Percentiles rank a stretch among this genome's conserved stretches.
phyloP scores from a whole-genome alignment of 2,329 filamentous ascomycete genomes.

The Orbilia oligospora region DNA sequence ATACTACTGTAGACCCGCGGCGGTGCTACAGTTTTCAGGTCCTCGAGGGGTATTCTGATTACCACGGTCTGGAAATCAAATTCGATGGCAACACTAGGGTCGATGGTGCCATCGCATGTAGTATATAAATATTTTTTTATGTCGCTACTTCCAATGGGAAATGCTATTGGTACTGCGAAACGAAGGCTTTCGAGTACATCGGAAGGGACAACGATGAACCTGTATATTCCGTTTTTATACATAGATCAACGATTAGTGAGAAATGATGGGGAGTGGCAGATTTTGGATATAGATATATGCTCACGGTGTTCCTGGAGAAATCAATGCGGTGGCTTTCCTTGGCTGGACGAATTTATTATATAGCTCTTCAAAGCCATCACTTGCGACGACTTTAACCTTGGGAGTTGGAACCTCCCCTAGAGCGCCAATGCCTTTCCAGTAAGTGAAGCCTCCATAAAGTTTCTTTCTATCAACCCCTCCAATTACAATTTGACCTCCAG shows the following conservation, averaged over 20 bases:
- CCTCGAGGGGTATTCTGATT: conserved; percentile 13
- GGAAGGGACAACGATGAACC: not conserved
- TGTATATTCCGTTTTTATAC: not conserved
- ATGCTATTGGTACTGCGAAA: not conserved
- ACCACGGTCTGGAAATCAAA: not conserved
- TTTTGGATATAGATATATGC: not conserved
- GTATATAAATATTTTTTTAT: not conserved
- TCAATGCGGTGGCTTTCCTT: not conserved
- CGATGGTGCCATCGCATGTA: not conserved
- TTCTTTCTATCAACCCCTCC: conserved; percentile 18
- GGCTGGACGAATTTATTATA: not conserved
- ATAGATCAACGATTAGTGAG: not conserved
- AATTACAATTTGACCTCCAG: not conserved
- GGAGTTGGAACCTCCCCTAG: not conserved
- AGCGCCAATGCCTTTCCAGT: not conserved
- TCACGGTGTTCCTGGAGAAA: not conserved
- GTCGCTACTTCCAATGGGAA: not conserved
- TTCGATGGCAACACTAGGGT: not conserved
- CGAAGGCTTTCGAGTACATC: not conserved
- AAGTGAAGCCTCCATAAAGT: not conserved
- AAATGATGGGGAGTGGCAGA: not conserved
- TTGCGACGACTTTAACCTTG: not conserved
- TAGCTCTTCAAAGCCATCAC: not conserved
- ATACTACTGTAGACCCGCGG: not conserved
- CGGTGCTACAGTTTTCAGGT: not conserved